Evolutionary conservation across 192 early-diverging fungal species (phyloP).

Genomic region (Mortierella hygrophila): DNA sequence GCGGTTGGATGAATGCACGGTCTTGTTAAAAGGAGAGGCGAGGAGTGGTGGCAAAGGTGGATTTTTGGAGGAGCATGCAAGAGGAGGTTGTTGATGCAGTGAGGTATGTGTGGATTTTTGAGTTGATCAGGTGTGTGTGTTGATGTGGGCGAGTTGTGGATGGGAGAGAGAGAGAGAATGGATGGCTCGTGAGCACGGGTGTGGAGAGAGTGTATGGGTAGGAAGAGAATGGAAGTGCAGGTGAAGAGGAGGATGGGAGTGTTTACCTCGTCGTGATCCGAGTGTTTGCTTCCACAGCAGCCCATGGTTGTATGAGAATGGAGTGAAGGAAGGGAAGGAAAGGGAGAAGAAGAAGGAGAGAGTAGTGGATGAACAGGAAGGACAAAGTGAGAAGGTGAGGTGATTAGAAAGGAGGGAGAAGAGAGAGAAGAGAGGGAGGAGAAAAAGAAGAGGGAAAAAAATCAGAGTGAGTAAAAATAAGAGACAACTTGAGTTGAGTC

Average conservation of each 20-base stretch:
- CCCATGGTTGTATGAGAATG: slow-evolving; percentile 35
- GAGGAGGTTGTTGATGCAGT: no score
- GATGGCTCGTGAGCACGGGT: neutral
- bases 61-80: no score
- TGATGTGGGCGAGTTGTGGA: no score
- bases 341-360: neutral
- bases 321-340: neutral
- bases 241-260: no score
- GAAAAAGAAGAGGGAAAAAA: neutral
- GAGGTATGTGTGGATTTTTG: no score
- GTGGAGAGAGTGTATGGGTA: neutral
- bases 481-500: no score
- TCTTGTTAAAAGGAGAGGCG: no score
- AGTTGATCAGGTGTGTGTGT: no score
- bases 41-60: no score
- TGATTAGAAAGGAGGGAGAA: no score
- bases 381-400: neutral
- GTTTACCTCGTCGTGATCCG: slow-evolving; percentile 52
- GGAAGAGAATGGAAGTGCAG: neutral
- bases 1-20: no score
- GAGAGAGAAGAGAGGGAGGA: neutral
- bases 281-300: slow-evolving; percentile 57
- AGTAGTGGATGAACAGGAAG: neutral
- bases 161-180: no score
- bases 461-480: neutral